Evolutionary conservation across 805 yeast species (phyloP).

Genomic region (Candida ponderosae): DNA sequence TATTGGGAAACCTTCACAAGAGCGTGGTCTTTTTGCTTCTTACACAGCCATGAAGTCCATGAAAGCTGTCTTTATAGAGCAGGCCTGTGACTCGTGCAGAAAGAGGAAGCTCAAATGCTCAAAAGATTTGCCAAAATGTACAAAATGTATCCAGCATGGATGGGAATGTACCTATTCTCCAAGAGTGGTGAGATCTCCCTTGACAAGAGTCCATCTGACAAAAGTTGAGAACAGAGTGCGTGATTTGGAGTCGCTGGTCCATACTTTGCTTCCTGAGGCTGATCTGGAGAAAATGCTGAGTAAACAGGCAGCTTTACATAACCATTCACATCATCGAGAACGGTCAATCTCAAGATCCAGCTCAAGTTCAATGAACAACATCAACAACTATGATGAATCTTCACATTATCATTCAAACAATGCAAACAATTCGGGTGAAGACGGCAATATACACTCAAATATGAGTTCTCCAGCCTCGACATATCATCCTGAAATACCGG

Average conservation of each 20-base stretch:
- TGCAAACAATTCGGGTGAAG: neutral
- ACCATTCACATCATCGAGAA: neutral
- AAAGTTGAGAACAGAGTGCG: constrained; percentile 56
- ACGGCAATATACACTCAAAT: neutral
- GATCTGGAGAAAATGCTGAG: constrained; percentile 33
- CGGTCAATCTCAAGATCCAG: neutral
- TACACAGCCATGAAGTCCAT: neutral
- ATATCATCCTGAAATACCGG: constrained; percentile 21
- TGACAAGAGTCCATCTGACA: constrained; percentile 75
- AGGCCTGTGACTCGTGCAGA: constrained; percentile 71
- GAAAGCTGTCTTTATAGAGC: constrained; percentile 5
- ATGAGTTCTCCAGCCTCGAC: constrained; percentile 3
- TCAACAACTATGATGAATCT: constrained; percentile 4
- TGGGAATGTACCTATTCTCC: constrained; percentile 81
- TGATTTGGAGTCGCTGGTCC: constrained; percentile 36
- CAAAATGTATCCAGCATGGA: constrained; percentile 61
- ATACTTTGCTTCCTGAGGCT: constrained; percentile 35
- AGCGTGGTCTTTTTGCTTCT: too few relatives aligned
- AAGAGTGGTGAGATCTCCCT: constrained; percentile 66
- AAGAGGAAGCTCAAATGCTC: constrained; percentile 75
- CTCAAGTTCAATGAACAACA: too few relatives aligned
- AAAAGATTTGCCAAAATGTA: constrained; percentile 68
- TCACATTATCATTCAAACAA: constrained; percentile 1
- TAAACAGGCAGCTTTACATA: constrained; percentile 4
- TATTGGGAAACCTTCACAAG: neutral